These are phyloP conservation scores for Nyssa sinensis DNA, from an alignment of 148 eudicot genomes.

Conservation along the genomic window DNA sequence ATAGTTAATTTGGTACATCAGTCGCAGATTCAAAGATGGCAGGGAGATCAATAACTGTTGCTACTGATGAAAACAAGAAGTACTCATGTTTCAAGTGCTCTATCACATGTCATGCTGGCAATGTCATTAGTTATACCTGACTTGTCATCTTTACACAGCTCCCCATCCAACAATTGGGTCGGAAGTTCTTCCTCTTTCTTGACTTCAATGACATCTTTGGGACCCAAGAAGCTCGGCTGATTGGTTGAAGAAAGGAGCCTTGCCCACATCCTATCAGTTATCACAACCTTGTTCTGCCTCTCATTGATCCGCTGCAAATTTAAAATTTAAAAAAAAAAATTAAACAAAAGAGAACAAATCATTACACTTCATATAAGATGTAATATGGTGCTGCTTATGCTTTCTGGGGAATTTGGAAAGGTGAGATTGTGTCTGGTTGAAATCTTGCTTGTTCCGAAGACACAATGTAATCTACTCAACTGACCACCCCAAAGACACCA, in stretches of 20 bases:
- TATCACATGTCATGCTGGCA: no score
- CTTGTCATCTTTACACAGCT: slow-evolving; percentile 12
- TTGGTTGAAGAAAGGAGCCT: slow-evolving; percentile 80
- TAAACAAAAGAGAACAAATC: background rate
- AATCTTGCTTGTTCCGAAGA: no score
- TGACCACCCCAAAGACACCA: no score
- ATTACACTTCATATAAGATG: background rate
- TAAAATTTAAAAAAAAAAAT: no score
- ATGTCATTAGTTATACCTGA: no score
- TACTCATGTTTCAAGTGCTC: no score
- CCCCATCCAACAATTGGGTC: slow-evolving; percentile 36
- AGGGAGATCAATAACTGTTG: slow-evolving; percentile 10
- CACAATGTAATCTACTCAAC: no score
- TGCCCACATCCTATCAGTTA: slow-evolving; percentile 94
- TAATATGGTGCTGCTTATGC: background rate
- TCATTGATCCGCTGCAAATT: slow-evolving; percentile 78
- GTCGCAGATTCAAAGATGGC: slow-evolving; percentile 10
- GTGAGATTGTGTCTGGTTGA: no score
- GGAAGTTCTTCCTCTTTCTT: slow-evolving; percentile 26
- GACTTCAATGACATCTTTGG: slow-evolving; percentile 37
- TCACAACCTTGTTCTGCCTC: slow-evolving; percentile 57
- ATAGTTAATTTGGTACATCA: no score
- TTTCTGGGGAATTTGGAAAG: no score
- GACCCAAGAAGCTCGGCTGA: slow-evolving; percentile 73
- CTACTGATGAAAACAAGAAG: slow-evolving; percentile 16